These are phyloP conservation scores for Erythrophleum ivorense DNA, from an alignment of 331 rosid species.

Conservation along the genomic window DNA sequence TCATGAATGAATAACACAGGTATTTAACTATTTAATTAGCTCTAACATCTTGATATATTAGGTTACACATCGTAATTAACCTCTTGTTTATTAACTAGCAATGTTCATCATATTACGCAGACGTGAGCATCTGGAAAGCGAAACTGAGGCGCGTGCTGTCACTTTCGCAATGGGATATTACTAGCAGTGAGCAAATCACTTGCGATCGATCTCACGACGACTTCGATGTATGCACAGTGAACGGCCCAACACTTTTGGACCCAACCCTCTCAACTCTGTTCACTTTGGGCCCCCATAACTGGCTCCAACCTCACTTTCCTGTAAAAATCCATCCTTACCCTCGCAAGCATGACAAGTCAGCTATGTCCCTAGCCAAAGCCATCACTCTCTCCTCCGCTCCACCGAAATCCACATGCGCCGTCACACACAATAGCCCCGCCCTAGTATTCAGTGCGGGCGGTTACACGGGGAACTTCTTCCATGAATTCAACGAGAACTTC, in stretches of 20 bases:
- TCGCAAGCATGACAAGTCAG: slow-evolving; percentile 43
- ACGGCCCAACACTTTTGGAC: slow-evolving; percentile 37
- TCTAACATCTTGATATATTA: neutral
- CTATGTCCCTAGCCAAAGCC: slow-evolving; percentile 40
- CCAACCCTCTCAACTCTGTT: slow-evolving; percentile 29
- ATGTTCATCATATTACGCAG: neutral
- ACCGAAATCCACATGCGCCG: slow-evolving; percentile 40
- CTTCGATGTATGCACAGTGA: slow-evolving; percentile 36
- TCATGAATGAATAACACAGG: too few relatives aligned
- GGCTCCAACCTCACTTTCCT: neutral
- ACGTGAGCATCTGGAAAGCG: slow-evolving; percentile 14
- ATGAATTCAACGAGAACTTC: slow-evolving; percentile 65
- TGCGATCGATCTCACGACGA: slow-evolving; percentile 27
- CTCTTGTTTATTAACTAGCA: neutral
- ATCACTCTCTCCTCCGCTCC: slow-evolving; percentile 42
- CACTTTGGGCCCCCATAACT: slow-evolving; percentile 6
- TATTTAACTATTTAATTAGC: neutral
- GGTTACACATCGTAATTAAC: neutral
- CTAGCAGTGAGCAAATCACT: neutral
- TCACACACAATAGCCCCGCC: slow-evolving; percentile 57
- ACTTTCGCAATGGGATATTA: neutral
- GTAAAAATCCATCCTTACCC: slow-evolving; percentile 56
- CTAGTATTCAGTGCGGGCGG: slow-evolving; percentile 66
- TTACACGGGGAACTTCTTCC: slow-evolving; percentile 71
- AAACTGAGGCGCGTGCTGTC: neutral